Evolutionary conservation across 495 filamentous ascomycete genomes (phyloP).

Genomic region (Aspergillus affinis): DNA sequence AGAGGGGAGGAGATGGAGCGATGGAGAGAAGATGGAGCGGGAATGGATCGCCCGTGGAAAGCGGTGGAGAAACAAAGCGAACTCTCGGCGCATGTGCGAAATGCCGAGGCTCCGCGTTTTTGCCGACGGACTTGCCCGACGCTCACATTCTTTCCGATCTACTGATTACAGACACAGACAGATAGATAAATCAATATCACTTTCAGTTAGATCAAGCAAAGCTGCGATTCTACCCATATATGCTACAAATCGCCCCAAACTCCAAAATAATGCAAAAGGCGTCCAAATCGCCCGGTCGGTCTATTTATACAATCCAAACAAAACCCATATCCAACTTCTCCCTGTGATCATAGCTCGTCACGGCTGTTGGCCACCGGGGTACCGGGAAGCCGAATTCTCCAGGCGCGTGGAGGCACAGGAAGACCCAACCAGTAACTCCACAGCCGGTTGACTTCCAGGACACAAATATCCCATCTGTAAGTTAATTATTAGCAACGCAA

Average conservation of each 20-base stretch:
- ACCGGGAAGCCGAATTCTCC: conserved; percentile 55
- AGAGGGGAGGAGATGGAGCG: background rate
- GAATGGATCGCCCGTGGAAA: background rate
- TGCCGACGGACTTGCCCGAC: conserved; percentile 12
- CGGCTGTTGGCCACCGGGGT: conserved; percentile 20
- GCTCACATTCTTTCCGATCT: background rate
- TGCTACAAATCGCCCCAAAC: conserved; percentile 5
- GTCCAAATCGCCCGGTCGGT: background rate
- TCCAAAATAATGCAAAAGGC: conserved; percentile 2
- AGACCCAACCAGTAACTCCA: conserved; percentile 81
- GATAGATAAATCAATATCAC: no score
- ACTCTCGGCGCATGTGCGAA: conserved; percentile 11
- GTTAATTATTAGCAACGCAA: background rate
- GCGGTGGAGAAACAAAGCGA: conserved; percentile 11
- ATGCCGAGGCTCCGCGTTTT: conserved; percentile 9
- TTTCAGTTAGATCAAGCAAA: background rate
- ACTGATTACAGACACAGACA: no score
- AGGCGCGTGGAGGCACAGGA: conserved; percentile 66
- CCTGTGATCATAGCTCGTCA: conserved; percentile 56
- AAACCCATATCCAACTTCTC: background rate
- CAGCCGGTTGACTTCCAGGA: conserved; percentile 59
- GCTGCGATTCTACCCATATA: background rate
- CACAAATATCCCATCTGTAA: conserved; percentile 57
- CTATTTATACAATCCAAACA: background rate
- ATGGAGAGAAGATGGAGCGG: conserved; percentile 12